These are phyloP conservation scores for Naganishia sp. DNA, from an alignment of 1,284 basidiomycete species.

Conservation along the genomic window DNA sequence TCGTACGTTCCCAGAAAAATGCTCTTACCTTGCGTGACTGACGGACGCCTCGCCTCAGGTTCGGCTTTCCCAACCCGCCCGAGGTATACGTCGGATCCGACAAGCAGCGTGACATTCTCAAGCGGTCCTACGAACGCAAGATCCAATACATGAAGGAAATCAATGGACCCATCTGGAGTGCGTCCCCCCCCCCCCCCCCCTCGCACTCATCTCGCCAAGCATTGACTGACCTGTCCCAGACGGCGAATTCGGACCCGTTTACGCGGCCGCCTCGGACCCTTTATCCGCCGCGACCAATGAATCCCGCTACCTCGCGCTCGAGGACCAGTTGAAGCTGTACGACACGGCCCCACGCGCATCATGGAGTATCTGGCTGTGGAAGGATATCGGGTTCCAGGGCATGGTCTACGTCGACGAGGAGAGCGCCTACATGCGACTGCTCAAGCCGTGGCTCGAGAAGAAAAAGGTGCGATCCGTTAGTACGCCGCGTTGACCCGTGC, in stretches of 20 bases:
- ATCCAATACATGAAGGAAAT: conserved; percentile 25
- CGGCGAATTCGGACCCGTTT: conserved; percentile 64
- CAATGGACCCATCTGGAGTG: conserved; percentile 28
- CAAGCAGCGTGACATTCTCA: conserved; percentile 60
- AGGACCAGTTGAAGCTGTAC: conserved; percentile 72
- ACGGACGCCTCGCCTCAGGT: conserved; percentile 45
- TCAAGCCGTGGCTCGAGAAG: conserved; percentile 65
- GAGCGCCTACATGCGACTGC: conserved; percentile 67
- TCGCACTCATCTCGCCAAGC: background rate
- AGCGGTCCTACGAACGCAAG: conserved; percentile 52
- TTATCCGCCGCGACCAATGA: conserved; percentile 65
- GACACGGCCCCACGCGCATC: conserved; percentile 59
- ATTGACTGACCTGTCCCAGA: background rate
- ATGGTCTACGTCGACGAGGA: conserved; percentile 70
- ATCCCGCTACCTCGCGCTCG: conserved; percentile 65
- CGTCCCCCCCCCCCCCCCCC: background rate
- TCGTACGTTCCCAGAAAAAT: conserved; percentile 32
- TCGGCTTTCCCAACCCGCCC: conserved; percentile 68
- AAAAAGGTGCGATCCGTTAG: conserved; percentile 52
- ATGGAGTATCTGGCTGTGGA: conserved; percentile 84
- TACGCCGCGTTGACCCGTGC: background rate
- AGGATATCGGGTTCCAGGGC: conserved; percentile 53
- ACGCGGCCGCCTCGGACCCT: conserved; percentile 44
- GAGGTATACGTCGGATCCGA: conserved; percentile 60
- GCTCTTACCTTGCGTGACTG: background rate